Percentiles rank a stretch among this genome's conserved stretches.
These are phyloP conservation scores for Moricandia moricandioides DNA, from an alignment of 345 rosid genomes.

Conservation along the genomic window DNA sequence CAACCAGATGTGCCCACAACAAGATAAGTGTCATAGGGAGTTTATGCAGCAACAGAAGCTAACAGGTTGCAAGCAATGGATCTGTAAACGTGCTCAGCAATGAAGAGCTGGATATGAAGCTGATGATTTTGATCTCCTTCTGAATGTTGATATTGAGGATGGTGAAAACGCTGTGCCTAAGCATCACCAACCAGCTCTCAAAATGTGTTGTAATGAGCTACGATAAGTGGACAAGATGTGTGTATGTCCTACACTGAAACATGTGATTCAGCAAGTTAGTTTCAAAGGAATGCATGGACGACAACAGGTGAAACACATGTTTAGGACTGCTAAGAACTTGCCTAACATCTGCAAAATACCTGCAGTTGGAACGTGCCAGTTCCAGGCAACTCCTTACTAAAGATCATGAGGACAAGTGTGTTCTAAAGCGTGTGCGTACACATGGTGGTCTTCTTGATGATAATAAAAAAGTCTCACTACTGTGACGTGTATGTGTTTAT, in stretches of 20 bases:
- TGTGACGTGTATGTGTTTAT: slow-evolving; percentile 8
- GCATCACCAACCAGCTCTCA: background rate
- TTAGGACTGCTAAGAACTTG: slow-evolving; percentile 15
- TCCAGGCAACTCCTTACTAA: slow-evolving; percentile 19
- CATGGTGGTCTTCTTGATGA: slow-evolving; percentile 10
- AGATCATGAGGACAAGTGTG: background rate
- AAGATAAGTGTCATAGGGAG: slow-evolving; percentile 25
- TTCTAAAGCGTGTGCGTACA: background rate
- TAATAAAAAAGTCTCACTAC: background rate
- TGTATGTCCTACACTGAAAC: slow-evolving; percentile 17
- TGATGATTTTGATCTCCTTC: slow-evolving; percentile 23
- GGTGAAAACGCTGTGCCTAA: slow-evolving; percentile 10
- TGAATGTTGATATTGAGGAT: slow-evolving; percentile 1
- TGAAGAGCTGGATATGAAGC: slow-evolving; percentile 20
- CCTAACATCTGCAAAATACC: slow-evolving; percentile 15
- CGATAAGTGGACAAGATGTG: slow-evolving; percentile 16
- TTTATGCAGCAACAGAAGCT: slow-evolving; percentile 40
- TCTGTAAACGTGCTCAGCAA: slow-evolving; percentile 22
- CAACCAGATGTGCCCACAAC: background rate
- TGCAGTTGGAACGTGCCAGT: slow-evolving; percentile 18
- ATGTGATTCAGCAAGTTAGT: background rate
- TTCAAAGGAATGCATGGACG: slow-evolving; percentile 13
- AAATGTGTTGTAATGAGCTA: slow-evolving; percentile 22
- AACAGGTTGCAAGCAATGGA: slow-evolving; percentile 35
- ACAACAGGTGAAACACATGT: slow-evolving; percentile 19